Evolutionary conservation across 495 filamentous ascomycete genomes (phyloP).

Genomic region (Tuber brumale): DNA sequence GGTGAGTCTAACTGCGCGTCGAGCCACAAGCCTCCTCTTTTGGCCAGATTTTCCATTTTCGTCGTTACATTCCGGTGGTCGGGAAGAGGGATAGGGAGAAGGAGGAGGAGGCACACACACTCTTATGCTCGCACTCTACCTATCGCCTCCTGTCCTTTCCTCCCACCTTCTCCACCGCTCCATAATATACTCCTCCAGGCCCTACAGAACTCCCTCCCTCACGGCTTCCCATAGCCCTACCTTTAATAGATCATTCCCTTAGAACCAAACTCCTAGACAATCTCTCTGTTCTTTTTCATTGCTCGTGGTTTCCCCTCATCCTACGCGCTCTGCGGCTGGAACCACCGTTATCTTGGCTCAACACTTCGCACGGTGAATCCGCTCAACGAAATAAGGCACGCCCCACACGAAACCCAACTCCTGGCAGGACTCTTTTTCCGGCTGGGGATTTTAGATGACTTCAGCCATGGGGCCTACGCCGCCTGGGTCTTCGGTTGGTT

Average conservation of each 20-base stretch:
- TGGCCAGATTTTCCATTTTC: conserved; percentile 29
- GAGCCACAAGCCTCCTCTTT: conserved; percentile 27
- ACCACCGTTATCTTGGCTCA: neutral
- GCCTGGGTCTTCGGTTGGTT: conserved; percentile 29
- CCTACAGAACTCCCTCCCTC: neutral
- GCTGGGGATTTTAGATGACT: conserved; percentile 34
- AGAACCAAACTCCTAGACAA: neutral
- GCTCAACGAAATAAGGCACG: neutral
- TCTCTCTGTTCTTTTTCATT: neutral
- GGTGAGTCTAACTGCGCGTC: conserved; percentile 31
- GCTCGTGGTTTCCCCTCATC: neutral
- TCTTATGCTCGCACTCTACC: conserved; percentile 17
- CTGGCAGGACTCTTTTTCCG: conserved; percentile 22
- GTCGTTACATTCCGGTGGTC: conserved; percentile 24
- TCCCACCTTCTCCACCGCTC: conserved; percentile 13
- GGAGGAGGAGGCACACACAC: neutral
- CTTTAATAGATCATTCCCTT: neutral
- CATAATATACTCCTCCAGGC: conserved; percentile 7
- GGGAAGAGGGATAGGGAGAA: neutral
- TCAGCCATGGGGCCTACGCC: conserved; percentile 33
- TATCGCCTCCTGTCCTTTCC: conserved; percentile 10
- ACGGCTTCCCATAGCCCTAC: conserved; percentile 6
- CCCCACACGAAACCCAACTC: conserved; percentile 14
- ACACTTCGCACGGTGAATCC: neutral
- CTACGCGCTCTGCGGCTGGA: conserved; percentile 15